Base-by-base conservation (phyloP, 495 filamentous ascomycete species). In the Penicillium argentinense region DNA sequence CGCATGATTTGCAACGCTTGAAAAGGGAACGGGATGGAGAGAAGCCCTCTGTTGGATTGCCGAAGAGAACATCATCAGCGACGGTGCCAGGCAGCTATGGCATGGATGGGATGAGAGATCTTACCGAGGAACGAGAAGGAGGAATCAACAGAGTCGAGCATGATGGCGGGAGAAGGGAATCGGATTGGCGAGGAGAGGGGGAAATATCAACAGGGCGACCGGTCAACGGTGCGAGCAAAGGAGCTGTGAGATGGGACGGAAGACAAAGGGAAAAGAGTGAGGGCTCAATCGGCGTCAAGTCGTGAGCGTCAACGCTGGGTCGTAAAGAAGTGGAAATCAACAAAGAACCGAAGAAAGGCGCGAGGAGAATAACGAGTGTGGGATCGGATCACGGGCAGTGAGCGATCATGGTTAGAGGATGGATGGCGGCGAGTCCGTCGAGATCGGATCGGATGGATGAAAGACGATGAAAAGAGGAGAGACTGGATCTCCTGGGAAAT, bases 1-100 rank as follows among this genome's bases (percentile, higher is more conserved):
- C 50, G 47, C 79, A 81, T 43, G 52, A 41, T 21, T 65, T 59
- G 50, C 76, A 80, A 57, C 75, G 66, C 57, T 73, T 67, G 56
- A 80, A 79, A 32, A 79, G 50, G 25, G 56, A 65, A 29, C 64
- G 67, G 39, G 52, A 52, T 17, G 57, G 59, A 22, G 53, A 49
- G 54, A 65, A 53, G 41, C 16, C 45, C 26, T 41, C 56, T 47
- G 52, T 42, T 24, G 19, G 19, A 26, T 28, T n/a, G 19, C 5
- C 17, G 25, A 26, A 26, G 9, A 21, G 19, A 2, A 38, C n/a
- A n/a, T n/a, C n/a, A n/a, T n/a, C n/a, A n/a, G n/a, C n/a, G n/a
- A n/a, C n/a, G 13, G 23, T 11, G 43, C 27, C 12, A 22, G 45
- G 26, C 26, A 27, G 24, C 11, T 14, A 25, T 38, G 33, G 40